phyloP scores from a whole-genome alignment of 257 asterid genomes.

The Gardenia jasminoides region DNA sequence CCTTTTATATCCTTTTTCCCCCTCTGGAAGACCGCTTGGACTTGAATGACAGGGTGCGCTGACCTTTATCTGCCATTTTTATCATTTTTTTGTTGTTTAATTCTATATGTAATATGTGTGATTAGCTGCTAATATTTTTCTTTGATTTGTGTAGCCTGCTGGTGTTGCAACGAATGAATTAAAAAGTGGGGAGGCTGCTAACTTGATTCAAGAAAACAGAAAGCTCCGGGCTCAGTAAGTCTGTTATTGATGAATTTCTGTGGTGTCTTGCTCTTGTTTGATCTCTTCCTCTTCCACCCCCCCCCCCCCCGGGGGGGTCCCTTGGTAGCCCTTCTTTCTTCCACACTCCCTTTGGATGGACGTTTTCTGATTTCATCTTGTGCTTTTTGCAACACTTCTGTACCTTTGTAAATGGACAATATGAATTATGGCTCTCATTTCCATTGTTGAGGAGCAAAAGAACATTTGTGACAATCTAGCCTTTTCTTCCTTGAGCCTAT shows the following conservation, averaged over 20 bases:
- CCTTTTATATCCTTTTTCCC: not conserved
- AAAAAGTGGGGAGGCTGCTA: slow-evolving; percentile 41
- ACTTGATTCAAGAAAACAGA: slow-evolving; percentile 49
- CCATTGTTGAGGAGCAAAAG: not conserved
- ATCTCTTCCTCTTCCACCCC: not conserved
- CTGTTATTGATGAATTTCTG: slow-evolving; percentile 7
- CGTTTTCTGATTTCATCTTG: not conserved
- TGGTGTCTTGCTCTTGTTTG: not conserved
- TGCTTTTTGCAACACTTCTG: not conserved
- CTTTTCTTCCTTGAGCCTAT: not conserved
- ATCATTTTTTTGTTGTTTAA: not conserved
- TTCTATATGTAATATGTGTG: not conserved
- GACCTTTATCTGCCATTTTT: not conserved
- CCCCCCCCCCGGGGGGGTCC: not conserved
- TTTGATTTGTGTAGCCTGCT: slow-evolving; percentile 42
- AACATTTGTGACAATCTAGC: not conserved
- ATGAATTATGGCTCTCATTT: not conserved
- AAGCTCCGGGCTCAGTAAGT: slow-evolving; percentile 64
- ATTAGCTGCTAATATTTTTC: slow-evolving; percentile 20
- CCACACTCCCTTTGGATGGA: not conserved
- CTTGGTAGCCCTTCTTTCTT: not conserved
- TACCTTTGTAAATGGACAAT: not conserved
- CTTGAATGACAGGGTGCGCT: not conserved
- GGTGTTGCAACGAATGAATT: slow-evolving; percentile 24
- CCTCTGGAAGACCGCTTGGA: not conserved